Percentiles rank a stretch among this genome's conserved stretches.
These are phyloP conservation scores for Conringia planisiliqua DNA, from an alignment of 345 rosid species.

Conservation along the genomic window DNA sequence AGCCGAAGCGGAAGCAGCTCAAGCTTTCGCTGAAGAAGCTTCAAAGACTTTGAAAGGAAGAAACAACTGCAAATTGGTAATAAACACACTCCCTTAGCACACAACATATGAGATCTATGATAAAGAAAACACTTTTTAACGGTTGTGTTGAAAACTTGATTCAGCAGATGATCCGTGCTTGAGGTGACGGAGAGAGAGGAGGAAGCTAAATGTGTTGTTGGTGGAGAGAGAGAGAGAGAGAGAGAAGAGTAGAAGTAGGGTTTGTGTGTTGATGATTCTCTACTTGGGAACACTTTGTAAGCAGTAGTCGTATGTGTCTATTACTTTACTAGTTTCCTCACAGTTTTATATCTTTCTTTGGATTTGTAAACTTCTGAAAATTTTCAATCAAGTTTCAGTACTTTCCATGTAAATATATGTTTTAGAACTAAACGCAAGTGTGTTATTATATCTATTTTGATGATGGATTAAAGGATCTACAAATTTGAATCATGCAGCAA, in stretches of 20 bases:
- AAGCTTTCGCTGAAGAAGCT: constrained; percentile 88
- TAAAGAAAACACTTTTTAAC: neutral
- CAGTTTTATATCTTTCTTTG: neutral
- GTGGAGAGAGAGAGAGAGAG: neutral
- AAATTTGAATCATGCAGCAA: neutral
- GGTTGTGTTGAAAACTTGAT: neutral
- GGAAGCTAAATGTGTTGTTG: constrained; percentile 4
- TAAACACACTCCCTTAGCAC: neutral
- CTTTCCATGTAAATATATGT: neutral
- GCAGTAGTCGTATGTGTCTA: neutral
- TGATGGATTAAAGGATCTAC: neutral
- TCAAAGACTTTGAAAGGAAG: constrained; percentile 66
- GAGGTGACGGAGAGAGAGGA: neutral
- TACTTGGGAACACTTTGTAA: constrained; percentile 20
- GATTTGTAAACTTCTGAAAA: constrained; percentile 2
- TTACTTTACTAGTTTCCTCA: neutral
- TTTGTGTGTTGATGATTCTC: constrained; percentile 13
- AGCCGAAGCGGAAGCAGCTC: constrained; percentile 92
- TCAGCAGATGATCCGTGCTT: constrained; percentile 23
- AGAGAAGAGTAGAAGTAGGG: neutral
- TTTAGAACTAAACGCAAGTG: neutral
- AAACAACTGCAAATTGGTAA: constrained; percentile 50
- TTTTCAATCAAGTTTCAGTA: constrained; percentile 1
- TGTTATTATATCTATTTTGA: neutral
- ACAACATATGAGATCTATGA: neutral